phyloP scores from a whole-genome alignment of 169 alveolate genomes.

The Babesia bigemina region DNA sequence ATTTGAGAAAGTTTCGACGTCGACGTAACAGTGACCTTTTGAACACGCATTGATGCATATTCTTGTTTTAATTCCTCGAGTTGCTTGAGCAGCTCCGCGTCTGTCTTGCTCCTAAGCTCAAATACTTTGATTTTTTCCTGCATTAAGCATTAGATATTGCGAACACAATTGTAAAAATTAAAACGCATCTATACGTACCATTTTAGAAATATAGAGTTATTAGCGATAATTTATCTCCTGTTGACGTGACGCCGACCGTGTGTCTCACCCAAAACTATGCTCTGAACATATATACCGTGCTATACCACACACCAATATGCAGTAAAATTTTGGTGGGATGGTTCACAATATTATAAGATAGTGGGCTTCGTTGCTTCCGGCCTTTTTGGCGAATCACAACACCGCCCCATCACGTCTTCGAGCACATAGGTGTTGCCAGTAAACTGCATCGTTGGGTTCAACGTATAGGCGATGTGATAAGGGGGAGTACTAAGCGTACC shows the following conservation, averaged over 20 bases:
- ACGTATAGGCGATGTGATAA: too few species aligned
- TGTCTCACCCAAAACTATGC: too few species aligned
- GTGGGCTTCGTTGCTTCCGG: background rate
- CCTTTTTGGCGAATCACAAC: background rate
- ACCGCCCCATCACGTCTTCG: conserved; percentile 13
- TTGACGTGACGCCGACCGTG: background rate
- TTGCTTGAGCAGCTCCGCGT: conserved; percentile 85
- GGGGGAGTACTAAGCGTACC: too few species aligned
- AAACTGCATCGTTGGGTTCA: too few species aligned
- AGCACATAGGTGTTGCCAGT: background rate
- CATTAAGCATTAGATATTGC: background rate
- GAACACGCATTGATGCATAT: conserved; percentile 87
- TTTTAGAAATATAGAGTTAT: background rate
- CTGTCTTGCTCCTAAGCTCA: conserved; percentile 87
- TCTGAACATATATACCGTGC: background rate
- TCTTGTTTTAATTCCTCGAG: conserved; percentile 90
- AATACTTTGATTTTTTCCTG: conserved; percentile 85
- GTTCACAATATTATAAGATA: background rate
- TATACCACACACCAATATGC: conserved; percentile 1
- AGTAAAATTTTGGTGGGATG: background rate
- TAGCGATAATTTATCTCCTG: background rate
- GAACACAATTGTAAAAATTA: background rate
- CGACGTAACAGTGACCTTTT: conserved; percentile 89
- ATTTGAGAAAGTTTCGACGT: conserved; percentile 89
- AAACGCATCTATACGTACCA: conserved; percentile 22